A percentile compares a stretch with the other conserved stretches of the same genome.
Evolutionary conservation across 73 alveolate species (phyloP).

Genomic region (Effrenium voratum): DNA sequence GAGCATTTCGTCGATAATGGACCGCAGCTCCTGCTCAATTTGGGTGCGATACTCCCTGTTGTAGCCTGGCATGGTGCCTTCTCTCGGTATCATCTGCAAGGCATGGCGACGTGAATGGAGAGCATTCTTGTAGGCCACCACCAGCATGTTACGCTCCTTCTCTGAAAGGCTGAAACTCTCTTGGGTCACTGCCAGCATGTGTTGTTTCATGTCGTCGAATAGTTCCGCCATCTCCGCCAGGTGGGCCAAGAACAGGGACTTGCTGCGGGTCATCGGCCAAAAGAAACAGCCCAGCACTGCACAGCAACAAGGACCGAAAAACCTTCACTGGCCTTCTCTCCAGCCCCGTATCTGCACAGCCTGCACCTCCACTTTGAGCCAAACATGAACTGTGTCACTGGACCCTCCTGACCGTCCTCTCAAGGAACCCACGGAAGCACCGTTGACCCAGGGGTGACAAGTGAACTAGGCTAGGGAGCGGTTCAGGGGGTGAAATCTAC

Average conservation of each 20-base stretch:
- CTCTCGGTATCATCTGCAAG: background rate
- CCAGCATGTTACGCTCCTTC: background rate
- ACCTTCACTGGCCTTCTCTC: too few relatives aligned
- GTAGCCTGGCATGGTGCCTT: background rate
- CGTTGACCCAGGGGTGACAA: background rate
- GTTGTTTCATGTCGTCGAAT: constrained; percentile 41
- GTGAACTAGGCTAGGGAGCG: background rate
- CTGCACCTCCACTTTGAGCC: too few relatives aligned
- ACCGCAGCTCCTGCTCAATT: background rate
- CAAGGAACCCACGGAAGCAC: background rate
- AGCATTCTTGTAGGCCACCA: background rate
- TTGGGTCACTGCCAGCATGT: background rate
- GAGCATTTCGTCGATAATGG: background rate
- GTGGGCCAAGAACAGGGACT: constrained; percentile 4
- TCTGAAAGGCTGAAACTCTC: background rate
- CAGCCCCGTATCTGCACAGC: too few relatives aligned
- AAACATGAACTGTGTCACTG: too few relatives aligned
- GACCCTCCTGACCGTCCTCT: background rate
- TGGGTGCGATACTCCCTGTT: background rate
- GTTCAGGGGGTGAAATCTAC: background rate
- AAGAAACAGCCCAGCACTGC: background rate
- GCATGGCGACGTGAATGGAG: constrained; percentile 21
- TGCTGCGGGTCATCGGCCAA: background rate
- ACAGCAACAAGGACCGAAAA: background rate
- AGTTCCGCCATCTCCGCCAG: constrained; percentile 7